Base-by-base conservation (phyloP, 352 stramenopile genomes). In the Phytophthora agathidicida region DNA sequence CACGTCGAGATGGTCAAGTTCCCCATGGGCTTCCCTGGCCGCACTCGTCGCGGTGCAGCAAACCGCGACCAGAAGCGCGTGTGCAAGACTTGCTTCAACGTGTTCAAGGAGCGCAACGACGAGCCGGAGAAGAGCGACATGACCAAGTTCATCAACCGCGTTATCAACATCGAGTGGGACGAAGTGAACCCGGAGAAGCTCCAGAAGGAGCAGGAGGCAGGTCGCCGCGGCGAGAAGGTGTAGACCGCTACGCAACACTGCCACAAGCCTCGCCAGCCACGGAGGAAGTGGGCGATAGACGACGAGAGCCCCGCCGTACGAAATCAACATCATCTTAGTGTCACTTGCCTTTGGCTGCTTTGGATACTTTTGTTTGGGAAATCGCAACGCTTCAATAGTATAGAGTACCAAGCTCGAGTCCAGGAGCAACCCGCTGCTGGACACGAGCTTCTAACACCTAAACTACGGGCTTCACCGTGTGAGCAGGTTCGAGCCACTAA, bases 141-240 rank as follows among this genome's bases (percentile, higher is more conserved):
- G 53, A 80, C 54, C 42, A 72, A 68, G 52, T 95, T 95, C 57
- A 69, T 95, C 8, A 85, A 78, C 39, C 83, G 86, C 48, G 77
- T 93, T 42, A 91, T 95, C 38, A 88, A 88, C 55, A 75, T 95
- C 48, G 86, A 95, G 49, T 95, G 86, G 86, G 86, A 95, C 71
- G 86, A 95, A 48, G 82, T 95, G n/a, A 95, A 95, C 73, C 86
- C 86, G 23, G 82, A 95, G 57, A 95, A 95, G 61, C 66, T 95
- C 23, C 58, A 82, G 47, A 63, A 60, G 31, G 47, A 38, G 16
- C 66, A 80, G 37, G 54, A 64, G 1, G 58, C 86, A 5, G 73
- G 83, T 17, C 86, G 86, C 38, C 83, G 84, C 46, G 83, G 83
- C 32, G 77, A 88, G 39, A 83, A 87, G 53, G 32, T 44, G 65